These are phyloP conservation scores for Phytophthora fragariaefolia DNA, from an alignment of 352 stramenopile species.

Conservation along the genomic window DNA sequence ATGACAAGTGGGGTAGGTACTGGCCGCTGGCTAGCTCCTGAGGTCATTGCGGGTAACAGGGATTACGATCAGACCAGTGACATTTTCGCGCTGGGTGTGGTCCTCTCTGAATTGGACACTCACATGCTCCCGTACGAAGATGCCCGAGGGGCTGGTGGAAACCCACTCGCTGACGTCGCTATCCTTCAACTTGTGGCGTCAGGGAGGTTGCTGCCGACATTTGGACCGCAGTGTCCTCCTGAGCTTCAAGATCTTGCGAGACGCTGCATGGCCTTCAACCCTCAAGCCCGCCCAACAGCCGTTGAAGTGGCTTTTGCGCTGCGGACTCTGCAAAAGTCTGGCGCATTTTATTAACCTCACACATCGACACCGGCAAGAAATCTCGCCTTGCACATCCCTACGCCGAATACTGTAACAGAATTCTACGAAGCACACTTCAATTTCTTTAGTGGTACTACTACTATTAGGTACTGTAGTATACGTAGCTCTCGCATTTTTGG, in stretches of 20 bases:
- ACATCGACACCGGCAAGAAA: background rate
- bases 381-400: background rate
- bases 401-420: background rate
- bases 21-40: constrained; percentile 58
- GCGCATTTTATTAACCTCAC: constrained; percentile 26
- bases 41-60: constrained; percentile 51
- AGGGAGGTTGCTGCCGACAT: constrained; percentile 50
- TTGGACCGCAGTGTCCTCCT: constrained; percentile 45
- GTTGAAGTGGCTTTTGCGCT: constrained; percentile 59
- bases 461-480: no score
- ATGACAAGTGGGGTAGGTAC: constrained; percentile 63
- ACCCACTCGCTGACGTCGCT: constrained; percentile 47
- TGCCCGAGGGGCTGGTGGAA: constrained; percentile 32
- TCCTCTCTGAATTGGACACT: constrained; percentile 69
- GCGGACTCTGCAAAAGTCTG: constrained; percentile 48
- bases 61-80: constrained; percentile 62
- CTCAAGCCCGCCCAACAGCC: constrained; percentile 46
- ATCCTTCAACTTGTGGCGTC: constrained; percentile 63
- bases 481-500: no score
- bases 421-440: no score
- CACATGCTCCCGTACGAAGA: constrained; percentile 64
- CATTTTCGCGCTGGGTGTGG: constrained; percentile 58
- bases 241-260: constrained; percentile 45
- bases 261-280: constrained; percentile 51
- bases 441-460: no score